phyloP scores from a whole-genome alignment of 495 filamentous ascomycete species.

The Lepidopterella palustris region DNA sequence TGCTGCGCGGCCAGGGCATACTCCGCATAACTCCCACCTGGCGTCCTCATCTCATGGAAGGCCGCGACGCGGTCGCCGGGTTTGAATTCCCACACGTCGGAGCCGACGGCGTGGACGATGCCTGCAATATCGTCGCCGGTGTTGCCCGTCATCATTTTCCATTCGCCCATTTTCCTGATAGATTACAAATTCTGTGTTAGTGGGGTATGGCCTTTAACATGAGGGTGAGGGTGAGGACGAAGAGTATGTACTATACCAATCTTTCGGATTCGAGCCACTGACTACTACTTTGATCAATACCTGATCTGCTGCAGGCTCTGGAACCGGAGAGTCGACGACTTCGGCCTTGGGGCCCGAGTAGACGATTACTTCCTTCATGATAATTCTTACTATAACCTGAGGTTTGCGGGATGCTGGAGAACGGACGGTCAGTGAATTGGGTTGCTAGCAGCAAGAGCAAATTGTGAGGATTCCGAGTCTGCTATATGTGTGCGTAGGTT shows the following conservation, averaged over 20 bases:
- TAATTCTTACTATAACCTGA: no score
- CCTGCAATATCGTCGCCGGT: constrained; percentile 70
- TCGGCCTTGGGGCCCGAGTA: constrained; percentile 47
- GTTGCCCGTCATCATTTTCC: constrained; percentile 39
- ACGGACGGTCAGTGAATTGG: no score
- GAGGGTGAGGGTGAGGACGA: not conserved
- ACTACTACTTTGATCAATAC: constrained; percentile 66
- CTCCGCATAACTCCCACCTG: constrained; percentile 60
- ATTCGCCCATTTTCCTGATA: constrained; percentile 36
- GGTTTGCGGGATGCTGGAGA: no score
- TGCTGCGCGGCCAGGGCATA: constrained; percentile 60
- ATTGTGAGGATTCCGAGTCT: no score
- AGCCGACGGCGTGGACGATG: constrained; percentile 55
- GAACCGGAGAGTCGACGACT: constrained; percentile 59
- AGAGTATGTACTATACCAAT: constrained; percentile 58
- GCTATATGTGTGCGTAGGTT: no score
- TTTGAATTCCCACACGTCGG: constrained; percentile 55
- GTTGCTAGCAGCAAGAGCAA: no score
- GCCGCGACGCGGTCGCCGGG: constrained; percentile 64
- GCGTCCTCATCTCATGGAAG: constrained; percentile 56
- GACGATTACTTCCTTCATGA: constrained; percentile 65
- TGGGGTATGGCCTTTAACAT: not conserved
- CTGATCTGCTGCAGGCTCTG: constrained; percentile 52
- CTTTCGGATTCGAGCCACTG: constrained; percentile 70
- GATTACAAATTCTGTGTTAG: not conserved